Conservation (phyloP, 208 protist genomes). For the Acanthamoeba healyi region DNA sequence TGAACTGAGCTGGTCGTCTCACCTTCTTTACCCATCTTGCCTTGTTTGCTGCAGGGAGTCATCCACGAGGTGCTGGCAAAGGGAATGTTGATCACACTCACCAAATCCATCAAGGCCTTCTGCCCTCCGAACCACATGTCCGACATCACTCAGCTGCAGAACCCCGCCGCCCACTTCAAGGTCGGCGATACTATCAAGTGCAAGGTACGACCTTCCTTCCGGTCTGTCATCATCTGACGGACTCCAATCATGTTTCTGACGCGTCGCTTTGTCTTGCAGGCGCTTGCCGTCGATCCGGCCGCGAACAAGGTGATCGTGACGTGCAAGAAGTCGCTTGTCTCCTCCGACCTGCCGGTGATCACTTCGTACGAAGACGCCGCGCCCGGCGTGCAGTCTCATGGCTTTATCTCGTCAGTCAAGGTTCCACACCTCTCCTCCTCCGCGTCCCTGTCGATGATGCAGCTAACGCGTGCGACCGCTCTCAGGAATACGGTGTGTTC, state of each 20-base stretch:
- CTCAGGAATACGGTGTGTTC: constrained; percentile 60
- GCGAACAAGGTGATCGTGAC: constrained; percentile 48
- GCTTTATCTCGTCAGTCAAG: constrained; percentile 65
- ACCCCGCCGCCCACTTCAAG: constrained; percentile 62
- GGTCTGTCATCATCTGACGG: not conserved
- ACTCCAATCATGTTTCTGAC: too few species aligned
- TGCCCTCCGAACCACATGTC: constrained; percentile 31
- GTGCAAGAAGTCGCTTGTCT: constrained; percentile 58
- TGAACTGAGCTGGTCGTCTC: not conserved
- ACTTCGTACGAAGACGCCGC: constrained; percentile 57
- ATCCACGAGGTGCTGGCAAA: not conserved
- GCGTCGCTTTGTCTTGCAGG: not conserved
- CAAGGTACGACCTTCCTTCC: not conserved
- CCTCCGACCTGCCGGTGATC: constrained; percentile 66
- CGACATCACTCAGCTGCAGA: constrained; percentile 40
- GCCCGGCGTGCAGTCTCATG: constrained; percentile 50
- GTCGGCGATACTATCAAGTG: constrained; percentile 48
- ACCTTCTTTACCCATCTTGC: not conserved
- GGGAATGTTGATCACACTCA: constrained; percentile 18
- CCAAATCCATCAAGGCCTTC: constrained; percentile 33
- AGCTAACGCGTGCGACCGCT: not conserved
- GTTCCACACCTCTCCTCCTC: not conserved
- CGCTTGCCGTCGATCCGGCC: not conserved
- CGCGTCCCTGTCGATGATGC: not conserved
- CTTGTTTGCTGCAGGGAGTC: not conserved